phyloP scores from a whole-genome alignment of 257 asterid genomes.

The Gynochthodes officinalis region DNA sequence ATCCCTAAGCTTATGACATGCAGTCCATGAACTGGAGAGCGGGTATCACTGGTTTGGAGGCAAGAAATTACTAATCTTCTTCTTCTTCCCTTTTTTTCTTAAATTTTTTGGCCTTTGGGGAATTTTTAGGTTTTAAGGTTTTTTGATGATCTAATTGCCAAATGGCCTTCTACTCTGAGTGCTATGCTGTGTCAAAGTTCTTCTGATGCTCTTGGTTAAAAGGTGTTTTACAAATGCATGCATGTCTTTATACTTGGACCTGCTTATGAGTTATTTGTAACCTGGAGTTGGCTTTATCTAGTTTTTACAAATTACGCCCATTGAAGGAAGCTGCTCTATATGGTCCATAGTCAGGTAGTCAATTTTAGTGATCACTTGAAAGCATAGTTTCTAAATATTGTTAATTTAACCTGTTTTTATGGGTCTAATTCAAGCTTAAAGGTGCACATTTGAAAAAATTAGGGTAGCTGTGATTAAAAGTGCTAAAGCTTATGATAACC shows the following conservation, averaged over 20 bases:
- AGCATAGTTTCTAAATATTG: background rate
- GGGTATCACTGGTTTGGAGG: background rate
- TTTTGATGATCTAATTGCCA: background rate
- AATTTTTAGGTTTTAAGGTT: background rate
- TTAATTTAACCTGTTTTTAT: background rate
- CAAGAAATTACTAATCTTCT: background rate
- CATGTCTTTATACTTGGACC: background rate
- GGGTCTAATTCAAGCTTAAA: background rate
- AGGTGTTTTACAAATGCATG: background rate
- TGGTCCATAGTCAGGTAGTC: background rate
- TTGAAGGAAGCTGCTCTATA: background rate
- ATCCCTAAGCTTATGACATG: background rate
- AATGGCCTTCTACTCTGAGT: background rate
- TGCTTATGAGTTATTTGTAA: background rate
- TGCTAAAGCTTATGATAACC: background rate
- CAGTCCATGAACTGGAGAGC: background rate
- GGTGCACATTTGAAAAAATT: background rate
- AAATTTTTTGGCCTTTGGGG: background rate
- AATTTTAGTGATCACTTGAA: background rate
- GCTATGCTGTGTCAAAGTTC: conserved; percentile 5
- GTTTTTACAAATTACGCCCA: background rate
- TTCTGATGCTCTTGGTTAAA: conserved; percentile 8
- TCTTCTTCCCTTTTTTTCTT: conserved; percentile 1
- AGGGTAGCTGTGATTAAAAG: background rate
- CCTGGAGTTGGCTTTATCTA: background rate